Conservation (phyloP, 2,329 filamentous ascomycete genomes). For the Cryphonectria naterciae region DNA sequence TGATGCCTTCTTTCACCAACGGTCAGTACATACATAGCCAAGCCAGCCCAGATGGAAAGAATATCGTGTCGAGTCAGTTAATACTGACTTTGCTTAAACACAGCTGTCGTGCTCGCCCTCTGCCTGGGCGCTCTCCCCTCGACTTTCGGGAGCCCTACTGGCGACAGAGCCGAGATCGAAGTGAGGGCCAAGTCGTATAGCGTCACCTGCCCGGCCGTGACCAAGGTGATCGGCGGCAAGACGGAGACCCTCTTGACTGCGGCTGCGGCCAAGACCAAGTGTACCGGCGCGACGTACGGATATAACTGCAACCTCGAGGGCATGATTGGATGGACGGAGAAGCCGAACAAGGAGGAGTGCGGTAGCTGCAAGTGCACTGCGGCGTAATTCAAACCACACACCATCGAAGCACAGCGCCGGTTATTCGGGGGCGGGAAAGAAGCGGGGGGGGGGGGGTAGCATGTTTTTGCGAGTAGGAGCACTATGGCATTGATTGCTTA, state of each 20-base stretch:
- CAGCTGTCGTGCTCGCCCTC: neutral
- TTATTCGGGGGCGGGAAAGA: neutral
- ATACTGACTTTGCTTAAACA: neutral
- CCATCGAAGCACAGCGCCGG: neutral
- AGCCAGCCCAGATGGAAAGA: no score
- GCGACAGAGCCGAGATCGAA: no score
- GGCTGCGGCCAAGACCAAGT: neutral
- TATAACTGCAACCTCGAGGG: slow-evolving; percentile 2
- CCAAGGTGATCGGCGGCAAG: neutral
- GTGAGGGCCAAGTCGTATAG: no score
- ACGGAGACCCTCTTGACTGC: neutral
- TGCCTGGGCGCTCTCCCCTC: neutral
- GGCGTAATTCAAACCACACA: neutral
- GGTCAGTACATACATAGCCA: no score
- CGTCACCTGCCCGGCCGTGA: neutral
- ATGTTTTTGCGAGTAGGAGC: neutral
- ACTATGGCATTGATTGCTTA: neutral
- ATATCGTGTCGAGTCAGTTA: no score
- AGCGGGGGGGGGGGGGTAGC: neutral
- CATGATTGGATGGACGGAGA: neutral
- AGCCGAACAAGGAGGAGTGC: neutral
- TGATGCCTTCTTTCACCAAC: no score
- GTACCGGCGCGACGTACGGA: neutral
- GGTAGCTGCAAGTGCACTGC: neutral
- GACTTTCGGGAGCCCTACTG: neutral